These are phyloP conservation scores for Dittrichia graveolens DNA, from an alignment of 129 eudicot genomes.

Conservation along the genomic window DNA sequence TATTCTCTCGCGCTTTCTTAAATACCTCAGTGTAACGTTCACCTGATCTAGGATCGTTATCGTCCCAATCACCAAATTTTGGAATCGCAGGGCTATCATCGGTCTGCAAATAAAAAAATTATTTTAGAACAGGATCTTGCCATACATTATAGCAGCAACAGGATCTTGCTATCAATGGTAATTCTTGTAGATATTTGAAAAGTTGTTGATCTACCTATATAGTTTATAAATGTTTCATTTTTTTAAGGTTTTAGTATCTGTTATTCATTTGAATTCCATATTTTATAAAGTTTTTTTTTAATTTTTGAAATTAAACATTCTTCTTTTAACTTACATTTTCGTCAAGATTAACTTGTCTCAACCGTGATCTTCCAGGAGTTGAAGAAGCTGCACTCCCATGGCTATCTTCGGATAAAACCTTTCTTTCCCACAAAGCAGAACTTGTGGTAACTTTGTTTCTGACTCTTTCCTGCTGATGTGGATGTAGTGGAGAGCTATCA, in stretches of 20 bases:
- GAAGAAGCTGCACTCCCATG: constrained; percentile 56
- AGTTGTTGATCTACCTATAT: too few species aligned
- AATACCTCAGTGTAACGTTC: constrained; percentile 65
- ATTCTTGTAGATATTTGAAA: not conserved
- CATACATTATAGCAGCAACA: not conserved
- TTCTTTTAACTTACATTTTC: constrained; percentile 55
- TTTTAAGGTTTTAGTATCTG: not conserved
- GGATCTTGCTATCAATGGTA: not conserved
- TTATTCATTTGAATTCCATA: too few species aligned
- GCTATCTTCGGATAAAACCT: constrained; percentile 57
- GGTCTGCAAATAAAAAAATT: constrained; percentile 30
- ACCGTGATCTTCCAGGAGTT: constrained; percentile 77
- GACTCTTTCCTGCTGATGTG: constrained; percentile 49
- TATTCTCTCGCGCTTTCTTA: constrained; percentile 62
- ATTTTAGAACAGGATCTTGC: not conserved
- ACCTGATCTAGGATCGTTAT: constrained; percentile 62
- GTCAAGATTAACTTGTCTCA: constrained; percentile 69
- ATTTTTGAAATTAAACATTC: not conserved
- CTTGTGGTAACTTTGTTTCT: constrained; percentile 40
- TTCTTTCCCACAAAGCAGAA: too few species aligned
- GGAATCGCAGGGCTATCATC: constrained; percentile 66
- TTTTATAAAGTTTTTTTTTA: too few species aligned
- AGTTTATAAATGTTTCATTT: not conserved
- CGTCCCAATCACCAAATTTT: constrained; percentile 85
- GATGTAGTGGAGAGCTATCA: constrained; percentile 67